Conservation (phyloP, 257 asterid species). For the Eustoma russellianum region DNA sequence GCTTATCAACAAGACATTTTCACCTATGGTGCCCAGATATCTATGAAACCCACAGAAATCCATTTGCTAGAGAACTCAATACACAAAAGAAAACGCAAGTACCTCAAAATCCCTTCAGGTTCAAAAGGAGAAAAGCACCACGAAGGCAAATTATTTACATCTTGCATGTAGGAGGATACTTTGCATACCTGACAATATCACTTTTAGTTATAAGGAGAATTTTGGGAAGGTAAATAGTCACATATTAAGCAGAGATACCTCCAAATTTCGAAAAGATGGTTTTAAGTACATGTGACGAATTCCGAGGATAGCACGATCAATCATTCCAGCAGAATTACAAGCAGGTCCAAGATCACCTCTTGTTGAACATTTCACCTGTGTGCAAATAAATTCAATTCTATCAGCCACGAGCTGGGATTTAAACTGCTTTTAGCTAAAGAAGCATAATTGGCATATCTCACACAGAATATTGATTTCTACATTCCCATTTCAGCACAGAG, state of each 20-base stretch:
- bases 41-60: no score
- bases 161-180: conserved; percentile 30
- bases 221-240: conserved; percentile 9
- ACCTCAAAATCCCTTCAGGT: conserved; percentile 94
- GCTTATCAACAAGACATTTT: no score
- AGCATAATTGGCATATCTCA: background rate
- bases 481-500: background rate
- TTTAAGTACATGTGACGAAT: conserved; percentile 56
- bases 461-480: background rate
- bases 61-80: no score
- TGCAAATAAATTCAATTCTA: background rate
- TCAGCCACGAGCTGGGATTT: background rate
- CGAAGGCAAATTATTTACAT: conserved; percentile 37
- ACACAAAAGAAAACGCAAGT: conserved; percentile 6
- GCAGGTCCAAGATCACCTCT: conserved; percentile 85
- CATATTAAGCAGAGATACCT: conserved; percentile 32
- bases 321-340: conserved; percentile 83
- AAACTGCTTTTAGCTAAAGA: background rate
- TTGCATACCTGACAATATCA: conserved; percentile 49
- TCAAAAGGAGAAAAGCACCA: conserved; percentile 80
- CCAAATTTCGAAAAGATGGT: conserved; percentile 68
- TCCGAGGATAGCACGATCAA: conserved; percentile 71
- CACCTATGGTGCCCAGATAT: no score
- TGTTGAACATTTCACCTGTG: conserved; percentile 69
- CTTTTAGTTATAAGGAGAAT: conserved; percentile 8